These are phyloP conservation scores for Butyriboletus loyo DNA, from an alignment of 768 basidiomycete genomes.

Conservation along the genomic window DNA sequence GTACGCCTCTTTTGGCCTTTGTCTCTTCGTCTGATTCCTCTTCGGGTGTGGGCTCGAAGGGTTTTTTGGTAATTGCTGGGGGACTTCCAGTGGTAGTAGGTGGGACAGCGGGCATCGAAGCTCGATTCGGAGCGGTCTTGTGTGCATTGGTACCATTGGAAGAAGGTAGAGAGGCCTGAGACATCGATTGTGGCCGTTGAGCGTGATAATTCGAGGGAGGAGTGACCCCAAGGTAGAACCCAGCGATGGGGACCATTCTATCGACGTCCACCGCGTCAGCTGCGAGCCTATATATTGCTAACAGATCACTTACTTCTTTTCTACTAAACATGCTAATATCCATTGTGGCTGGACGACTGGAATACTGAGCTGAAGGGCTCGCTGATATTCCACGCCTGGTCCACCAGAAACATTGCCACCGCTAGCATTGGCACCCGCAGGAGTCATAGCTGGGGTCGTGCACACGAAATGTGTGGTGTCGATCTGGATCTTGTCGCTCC, in stretches of 20 bases:
- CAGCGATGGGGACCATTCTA: slow-evolving; percentile 85
- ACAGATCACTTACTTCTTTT: slow-evolving; percentile 63
- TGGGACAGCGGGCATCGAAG: slow-evolving; percentile 65
- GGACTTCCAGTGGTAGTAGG: slow-evolving; percentile 42
- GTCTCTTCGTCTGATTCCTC: slow-evolving; percentile 38
- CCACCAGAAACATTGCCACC: slow-evolving; percentile 49
- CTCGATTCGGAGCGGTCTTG: slow-evolving; percentile 47
- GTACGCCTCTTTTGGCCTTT: slow-evolving; percentile 30
- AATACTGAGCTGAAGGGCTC: slow-evolving; percentile 90
- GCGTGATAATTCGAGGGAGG: slow-evolving; percentile 39
- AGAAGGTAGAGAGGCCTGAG: slow-evolving; percentile 55
- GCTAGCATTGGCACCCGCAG: slow-evolving; percentile 51
- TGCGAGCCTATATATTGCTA: background rate
- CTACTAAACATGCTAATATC: slow-evolving; percentile 84
- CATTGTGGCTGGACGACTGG: slow-evolving; percentile 95
- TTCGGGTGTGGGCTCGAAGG: slow-evolving; percentile 54
- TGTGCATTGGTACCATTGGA: slow-evolving; percentile 28
- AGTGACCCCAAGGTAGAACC: slow-evolving; percentile 77
- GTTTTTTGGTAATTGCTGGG: slow-evolving; percentile 33
- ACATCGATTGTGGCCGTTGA: slow-evolving; percentile 72
- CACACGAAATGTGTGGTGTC: slow-evolving; percentile 99
- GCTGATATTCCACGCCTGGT: slow-evolving; percentile 90
- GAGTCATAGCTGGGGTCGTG: slow-evolving; percentile 77
- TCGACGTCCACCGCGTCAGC: background rate
- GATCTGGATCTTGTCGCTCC: slow-evolving; percentile 92